Evolutionary conservation across 2,329 filamentous ascomycete genomes (phyloP), one percentile per base, ranked within the genome.

Genomic region (Hirsutella rhossiliensis): DNA sequence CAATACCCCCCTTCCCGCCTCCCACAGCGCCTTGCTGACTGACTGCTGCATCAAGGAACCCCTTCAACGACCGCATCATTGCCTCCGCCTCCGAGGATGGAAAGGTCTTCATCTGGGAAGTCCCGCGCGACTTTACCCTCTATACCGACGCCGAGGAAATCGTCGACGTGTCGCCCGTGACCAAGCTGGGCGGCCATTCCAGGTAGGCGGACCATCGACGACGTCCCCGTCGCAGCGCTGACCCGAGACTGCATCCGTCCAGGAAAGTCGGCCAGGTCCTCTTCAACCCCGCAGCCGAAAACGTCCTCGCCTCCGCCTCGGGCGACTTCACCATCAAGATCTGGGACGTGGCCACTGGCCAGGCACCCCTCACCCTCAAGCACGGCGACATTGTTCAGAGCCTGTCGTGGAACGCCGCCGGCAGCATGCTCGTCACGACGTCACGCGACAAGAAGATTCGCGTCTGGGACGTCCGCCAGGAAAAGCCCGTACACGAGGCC

Each of bases 231-330:
- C 12, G 37, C 11, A 20, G 11, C 20, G 11, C 37, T 39, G 37
- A 39, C 12, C n/a, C 13, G n/a, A n/a, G 28, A 30, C 38, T 29
- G 13, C 15, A 34, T 6, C 7, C 4, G 15, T 20, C 43, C 62
- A 94, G 90, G 66, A 98, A 98, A 68, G 87, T 98, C 51, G 92
- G 92, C 48, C 92, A 98, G 65, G 90, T 98, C 53, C 78, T 96
- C 44, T 98, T 97, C 76, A 97, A 98, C 69, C 89, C 92, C 42
- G 81, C 90, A 37, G 92, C 92, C 56, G 88, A 95, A 61, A 94
- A 94, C 65, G 83, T 98, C 54, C 83, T 98, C 42, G 90, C 92
- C 43, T 95, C 89, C 28, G 85, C 90, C 32, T 97, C 92, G 13
- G 92, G 90, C 58, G 92, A 98, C 65, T 89, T 88, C 66, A 88